Conservation (phyloP, 1,284 basidiomycete genomes). For the Microbotryum intermedium region DNA sequence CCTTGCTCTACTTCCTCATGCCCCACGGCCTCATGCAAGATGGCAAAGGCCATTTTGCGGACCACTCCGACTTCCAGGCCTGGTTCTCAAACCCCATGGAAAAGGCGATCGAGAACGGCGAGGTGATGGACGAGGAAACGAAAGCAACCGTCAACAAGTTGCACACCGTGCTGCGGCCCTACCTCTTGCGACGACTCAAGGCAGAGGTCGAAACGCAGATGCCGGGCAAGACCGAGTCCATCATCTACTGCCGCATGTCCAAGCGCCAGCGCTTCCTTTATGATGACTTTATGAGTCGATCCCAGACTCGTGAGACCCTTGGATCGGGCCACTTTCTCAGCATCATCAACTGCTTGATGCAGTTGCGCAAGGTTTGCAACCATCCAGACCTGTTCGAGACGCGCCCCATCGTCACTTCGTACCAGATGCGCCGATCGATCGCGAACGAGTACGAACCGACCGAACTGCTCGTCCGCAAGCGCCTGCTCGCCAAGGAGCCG, state of each 20-base stretch:
- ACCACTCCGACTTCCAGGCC: conserved; percentile 86
- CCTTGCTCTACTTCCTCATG: conserved; percentile 90
- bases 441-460: conserved; percentile 78
- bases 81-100: conserved; percentile 88
- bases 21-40: conserved; percentile 52
- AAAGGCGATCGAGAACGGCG: conserved; percentile 83
- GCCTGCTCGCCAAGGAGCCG: conserved; percentile 50
- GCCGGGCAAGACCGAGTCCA: conserved; percentile 89
- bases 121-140: conserved; percentile 69
- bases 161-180: conserved; percentile 85
- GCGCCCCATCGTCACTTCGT: conserved; percentile 84
- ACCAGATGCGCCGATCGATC: conserved; percentile 73
- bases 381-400: conserved; percentile 87
- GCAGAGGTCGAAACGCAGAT: conserved; percentile 93
- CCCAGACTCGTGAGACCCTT: conserved; percentile 76
- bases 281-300: conserved; percentile 94
- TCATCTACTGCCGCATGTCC: conserved; percentile 82
- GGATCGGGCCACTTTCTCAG: conserved; percentile 69
- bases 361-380: conserved; percentile 60
- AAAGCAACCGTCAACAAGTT: conserved; percentile 79
- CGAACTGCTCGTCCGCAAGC: conserved; percentile 71
- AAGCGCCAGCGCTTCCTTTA: conserved; percentile 94
- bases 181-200: conserved; percentile 87
- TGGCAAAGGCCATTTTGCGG: conserved; percentile 66
- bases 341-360: conserved; percentile 96